These are phyloP conservation scores for Flaveria sonorensis DNA, from an alignment of 129 eudicot genomes.

Conservation along the genomic window DNA sequence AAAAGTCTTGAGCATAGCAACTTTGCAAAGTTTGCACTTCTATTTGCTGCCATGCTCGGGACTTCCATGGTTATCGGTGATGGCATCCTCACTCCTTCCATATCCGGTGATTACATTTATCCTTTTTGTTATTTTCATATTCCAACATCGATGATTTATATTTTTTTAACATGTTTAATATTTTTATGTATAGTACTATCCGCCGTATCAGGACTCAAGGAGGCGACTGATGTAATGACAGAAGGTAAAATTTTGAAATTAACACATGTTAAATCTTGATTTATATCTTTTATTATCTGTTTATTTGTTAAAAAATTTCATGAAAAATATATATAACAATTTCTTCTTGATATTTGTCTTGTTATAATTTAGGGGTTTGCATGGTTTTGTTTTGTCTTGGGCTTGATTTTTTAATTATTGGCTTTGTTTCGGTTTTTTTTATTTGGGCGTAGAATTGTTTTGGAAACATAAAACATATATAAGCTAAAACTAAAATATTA, in stretches of 20 bases:
- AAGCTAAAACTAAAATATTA: no score
- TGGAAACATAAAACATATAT: no score
- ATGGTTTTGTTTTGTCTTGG: no score
- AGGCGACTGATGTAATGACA: constrained; percentile 49
- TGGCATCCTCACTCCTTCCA: constrained; percentile 79
- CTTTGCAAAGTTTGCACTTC: constrained; percentile 52
- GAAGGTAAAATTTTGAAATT: constrained; percentile 43
- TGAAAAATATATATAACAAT: neutral
- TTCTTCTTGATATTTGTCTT: no score
- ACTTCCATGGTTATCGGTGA: constrained; percentile 86
- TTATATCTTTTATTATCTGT: neutral
- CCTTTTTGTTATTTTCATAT: neutral
- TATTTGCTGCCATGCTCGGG: constrained; percentile 74
- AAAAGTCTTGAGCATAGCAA: constrained; percentile 50
- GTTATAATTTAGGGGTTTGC: no score
- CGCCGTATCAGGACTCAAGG: constrained; percentile 71
- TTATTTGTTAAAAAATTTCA: neutral
- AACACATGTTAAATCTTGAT: neutral
- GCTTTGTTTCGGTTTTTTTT: no score
- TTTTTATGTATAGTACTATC: constrained; percentile 46
- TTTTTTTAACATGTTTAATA: neutral
- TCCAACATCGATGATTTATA: neutral
- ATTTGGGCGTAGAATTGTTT: no score
- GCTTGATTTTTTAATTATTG: no score
- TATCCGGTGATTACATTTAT: constrained; percentile 48